Evolutionary conservation across 2,329 filamentous ascomycete genomes (phyloP).

Genomic region (Microdochium nivale): DNA sequence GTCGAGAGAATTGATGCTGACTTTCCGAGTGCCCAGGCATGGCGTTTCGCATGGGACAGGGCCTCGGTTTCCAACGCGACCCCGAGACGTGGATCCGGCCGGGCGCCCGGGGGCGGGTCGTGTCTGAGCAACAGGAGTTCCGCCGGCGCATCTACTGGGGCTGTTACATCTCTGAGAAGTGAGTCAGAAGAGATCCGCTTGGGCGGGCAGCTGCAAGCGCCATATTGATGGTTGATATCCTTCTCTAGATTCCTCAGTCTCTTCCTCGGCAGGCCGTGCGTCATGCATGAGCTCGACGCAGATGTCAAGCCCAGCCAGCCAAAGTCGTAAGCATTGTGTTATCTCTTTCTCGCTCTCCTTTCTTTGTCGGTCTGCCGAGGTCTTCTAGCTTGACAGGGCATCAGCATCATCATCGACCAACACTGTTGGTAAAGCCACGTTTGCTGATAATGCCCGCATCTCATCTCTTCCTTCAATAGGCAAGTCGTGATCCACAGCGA

Average conservation of each 20-base stretch:
- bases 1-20: not conserved
- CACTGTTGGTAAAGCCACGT: no score
- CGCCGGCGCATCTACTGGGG: slow-evolving; percentile 2
- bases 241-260: slow-evolving; percentile 1
- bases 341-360: not conserved
- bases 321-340: not conserved
- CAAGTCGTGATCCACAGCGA: not conserved
- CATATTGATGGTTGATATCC: not conserved
- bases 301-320: not conserved
- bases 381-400: not conserved
- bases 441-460: no score
- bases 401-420: not conserved
- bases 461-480: not conserved
- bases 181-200: not conserved
- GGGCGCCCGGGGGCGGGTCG: not conserved
- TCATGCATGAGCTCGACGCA: slow-evolving; percentile 1
- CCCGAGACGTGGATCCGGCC: slow-evolving; percentile 1
- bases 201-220: no score
- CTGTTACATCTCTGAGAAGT: slow-evolving; percentile 3
- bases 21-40: slow-evolving; percentile 5
- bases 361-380: not conserved
- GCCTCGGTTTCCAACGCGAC: slow-evolving; percentile 7
- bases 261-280: not conserved
- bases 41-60: slow-evolving; percentile 10
- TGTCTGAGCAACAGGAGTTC: slow-evolving; percentile 1